Evolutionary conservation across 768 basidiomycete genomes (phyloP).

Genomic region (Leccinellum rugosiceps): DNA sequence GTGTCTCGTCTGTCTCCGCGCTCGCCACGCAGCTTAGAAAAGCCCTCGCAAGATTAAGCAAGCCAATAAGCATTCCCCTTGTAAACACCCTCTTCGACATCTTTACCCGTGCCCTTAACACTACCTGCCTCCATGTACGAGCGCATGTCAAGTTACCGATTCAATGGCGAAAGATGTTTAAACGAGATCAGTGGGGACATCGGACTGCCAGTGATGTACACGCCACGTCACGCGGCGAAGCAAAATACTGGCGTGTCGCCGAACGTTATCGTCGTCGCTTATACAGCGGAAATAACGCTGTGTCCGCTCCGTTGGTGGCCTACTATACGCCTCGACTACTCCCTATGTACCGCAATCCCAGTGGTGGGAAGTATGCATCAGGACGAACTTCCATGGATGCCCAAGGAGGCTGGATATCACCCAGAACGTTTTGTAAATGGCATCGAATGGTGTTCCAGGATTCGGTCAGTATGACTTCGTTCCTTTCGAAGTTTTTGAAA

Average conservation of each 20-base stretch:
- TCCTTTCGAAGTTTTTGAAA: background rate
- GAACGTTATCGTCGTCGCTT: slow-evolving; percentile 27
- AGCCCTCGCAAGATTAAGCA: background rate
- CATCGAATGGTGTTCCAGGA: slow-evolving; percentile 43
- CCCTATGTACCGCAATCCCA: slow-evolving; percentile 35
- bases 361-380: background rate
- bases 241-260: slow-evolving; percentile 31
- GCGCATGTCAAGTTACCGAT: slow-evolving; percentile 6
- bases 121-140: slow-evolving; percentile 15
- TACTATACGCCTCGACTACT: slow-evolving; percentile 39
- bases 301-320: slow-evolving; percentile 24
- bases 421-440: slow-evolving; percentile 43
- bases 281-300: slow-evolving; percentile 15
- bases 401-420: slow-evolving; percentile 29
- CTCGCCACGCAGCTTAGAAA: slow-evolving; percentile 6
- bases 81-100: slow-evolving; percentile 6
- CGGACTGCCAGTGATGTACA: slow-evolving; percentile 16
- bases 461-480: slow-evolving; percentile 31
- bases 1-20: background rate
- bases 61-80: background rate
- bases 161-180: slow-evolving; percentile 9
- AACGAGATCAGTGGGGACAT: background rate
- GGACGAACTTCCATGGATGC: slow-evolving; percentile 13
- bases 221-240: slow-evolving; percentile 23
- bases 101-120: slow-evolving; percentile 13